Evolutionary conservation across 2,329 filamentous ascomycete genomes (phyloP).

Genomic region (Penicillium sp.): DNA sequence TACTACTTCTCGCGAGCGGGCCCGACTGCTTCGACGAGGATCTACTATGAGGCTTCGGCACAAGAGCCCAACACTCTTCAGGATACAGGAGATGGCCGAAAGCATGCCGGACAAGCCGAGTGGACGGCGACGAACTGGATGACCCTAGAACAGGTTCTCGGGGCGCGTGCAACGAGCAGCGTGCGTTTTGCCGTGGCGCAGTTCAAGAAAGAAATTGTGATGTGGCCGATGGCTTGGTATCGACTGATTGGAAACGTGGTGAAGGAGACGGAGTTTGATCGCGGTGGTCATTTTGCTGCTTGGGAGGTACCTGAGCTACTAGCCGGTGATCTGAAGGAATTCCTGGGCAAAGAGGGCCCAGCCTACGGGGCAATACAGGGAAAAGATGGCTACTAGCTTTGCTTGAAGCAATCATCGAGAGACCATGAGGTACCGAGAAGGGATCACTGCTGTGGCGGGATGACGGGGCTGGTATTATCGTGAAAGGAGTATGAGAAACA

Average conservation of each 20-base stretch:
- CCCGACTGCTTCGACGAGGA: constrained; percentile 63
- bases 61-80: constrained; percentile 6
- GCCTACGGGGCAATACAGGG: constrained; percentile 36
- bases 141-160: constrained; percentile 26
- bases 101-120: background rate
- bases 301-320: constrained; percentile 51
- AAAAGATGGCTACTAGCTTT: constrained; percentile 33
- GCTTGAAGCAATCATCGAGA: background rate
- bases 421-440: background rate
- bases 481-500: constrained; percentile 25
- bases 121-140: constrained; percentile 9
- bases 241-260: constrained; percentile 53
- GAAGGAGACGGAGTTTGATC: constrained; percentile 45
- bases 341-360: constrained; percentile 47
- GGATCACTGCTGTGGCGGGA: constrained; percentile 18
- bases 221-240: constrained; percentile 52
- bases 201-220: constrained; percentile 51
- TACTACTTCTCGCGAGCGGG: constrained; percentile 71
- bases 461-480: constrained; percentile 26
- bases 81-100: background rate
- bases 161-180: constrained; percentile 40
- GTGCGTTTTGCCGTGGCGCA: constrained; percentile 55
- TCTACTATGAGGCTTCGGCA: constrained; percentile 66
- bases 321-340: constrained; percentile 46
- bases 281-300: constrained; percentile 55